A percentile compares a stretch with the other conserved stretches of the same genome.
phyloP scores from a whole-genome alignment of 306 rosid species.

The Inga laurina region DNA sequence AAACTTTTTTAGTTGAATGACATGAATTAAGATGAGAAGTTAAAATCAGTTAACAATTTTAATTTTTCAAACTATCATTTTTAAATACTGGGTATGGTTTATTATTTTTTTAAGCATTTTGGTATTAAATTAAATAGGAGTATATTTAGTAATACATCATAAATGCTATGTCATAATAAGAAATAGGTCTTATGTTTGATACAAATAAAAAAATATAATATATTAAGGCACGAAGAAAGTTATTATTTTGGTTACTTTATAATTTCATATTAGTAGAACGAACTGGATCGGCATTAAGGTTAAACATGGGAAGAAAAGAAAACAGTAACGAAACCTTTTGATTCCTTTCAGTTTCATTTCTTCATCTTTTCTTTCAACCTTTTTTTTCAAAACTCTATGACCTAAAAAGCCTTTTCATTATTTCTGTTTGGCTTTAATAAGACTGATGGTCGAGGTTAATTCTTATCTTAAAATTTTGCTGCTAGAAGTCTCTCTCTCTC shows the following conservation, averaged over 20 bases:
- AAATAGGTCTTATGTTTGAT: too few relatives aligned
- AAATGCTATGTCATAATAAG: too few relatives aligned
- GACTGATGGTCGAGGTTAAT: conserved; percentile 33
- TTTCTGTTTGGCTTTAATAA: conserved; percentile 5
- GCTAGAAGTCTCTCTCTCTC: not conserved
- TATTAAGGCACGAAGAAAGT: not conserved
- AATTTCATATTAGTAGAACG: not conserved
- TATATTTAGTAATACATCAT: not conserved
- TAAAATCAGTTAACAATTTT: not conserved
- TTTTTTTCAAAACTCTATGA: not conserved
- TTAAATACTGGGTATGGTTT: too few relatives aligned
- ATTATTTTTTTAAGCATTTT: too few relatives aligned
- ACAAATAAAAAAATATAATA: not conserved
- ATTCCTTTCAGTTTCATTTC: not conserved
- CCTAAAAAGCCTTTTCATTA: conserved; percentile 8
- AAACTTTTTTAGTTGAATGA: too few relatives aligned
- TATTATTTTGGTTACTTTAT: not conserved
- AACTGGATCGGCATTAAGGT: conserved; percentile 27
- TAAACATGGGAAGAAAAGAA: conserved; percentile 24
- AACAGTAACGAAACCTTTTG: conserved; percentile 25
- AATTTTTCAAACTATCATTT: not conserved
- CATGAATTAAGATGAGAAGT: too few relatives aligned
- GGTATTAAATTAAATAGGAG: not conserved
- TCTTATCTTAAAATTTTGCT: conserved; percentile 19
- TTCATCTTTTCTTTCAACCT: conserved; percentile 3